Base-by-base conservation (phyloP, 495 filamentous ascomycete species). In the Neurospora tetrasperma region DNA sequence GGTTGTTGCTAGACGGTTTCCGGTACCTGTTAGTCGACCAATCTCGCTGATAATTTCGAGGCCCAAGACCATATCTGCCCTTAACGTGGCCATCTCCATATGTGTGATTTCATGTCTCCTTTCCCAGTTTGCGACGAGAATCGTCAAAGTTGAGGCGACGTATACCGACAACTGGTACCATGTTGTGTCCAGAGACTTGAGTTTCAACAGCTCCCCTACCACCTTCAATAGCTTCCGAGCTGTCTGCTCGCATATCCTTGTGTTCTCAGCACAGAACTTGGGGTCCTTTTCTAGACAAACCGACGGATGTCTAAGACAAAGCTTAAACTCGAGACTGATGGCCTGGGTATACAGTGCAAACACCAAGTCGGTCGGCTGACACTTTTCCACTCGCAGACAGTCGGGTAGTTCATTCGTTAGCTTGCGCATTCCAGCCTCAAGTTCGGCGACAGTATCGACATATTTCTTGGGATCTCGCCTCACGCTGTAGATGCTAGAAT, bases 161-260 rank as follows among this genome's bases (percentile, higher is more conserved):
- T 92, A 93, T 27, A 92, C 85, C 0, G 91, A 88, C 69, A 85
- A 80, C 72, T 89, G 89, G 73, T 92, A 90, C 91, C 91, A 94
- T n/a, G 92, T 93, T 14, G 90, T 92, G 75, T 95, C 92, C n/a
- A 94, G 80, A 73, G 89, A 89, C 77, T 89, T 89, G 66, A 85
- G 79, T 77, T 87, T 86, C 69, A 87, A 85, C 38, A 94, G 78
- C 62, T 86, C 82, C 39, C 84, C 81, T 14, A 92, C 85, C 48
- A 87, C 85, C 69, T 84, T 81, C 20, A 95, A 83, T 76, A 94
- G 88, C 70, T 87, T 84, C 74, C 84, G 85, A 43, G 90, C 86
- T 35, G 88, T 85, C 20, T 90, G 88, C 31, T 93, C 87, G 76
- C 90, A 94, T 46, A 89, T 86, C 68, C 87, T 84, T 18, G 91